phyloP scores from a whole-genome alignment of 2,329 filamentous ascomycete species.

The Penicillium corylophilum region DNA sequence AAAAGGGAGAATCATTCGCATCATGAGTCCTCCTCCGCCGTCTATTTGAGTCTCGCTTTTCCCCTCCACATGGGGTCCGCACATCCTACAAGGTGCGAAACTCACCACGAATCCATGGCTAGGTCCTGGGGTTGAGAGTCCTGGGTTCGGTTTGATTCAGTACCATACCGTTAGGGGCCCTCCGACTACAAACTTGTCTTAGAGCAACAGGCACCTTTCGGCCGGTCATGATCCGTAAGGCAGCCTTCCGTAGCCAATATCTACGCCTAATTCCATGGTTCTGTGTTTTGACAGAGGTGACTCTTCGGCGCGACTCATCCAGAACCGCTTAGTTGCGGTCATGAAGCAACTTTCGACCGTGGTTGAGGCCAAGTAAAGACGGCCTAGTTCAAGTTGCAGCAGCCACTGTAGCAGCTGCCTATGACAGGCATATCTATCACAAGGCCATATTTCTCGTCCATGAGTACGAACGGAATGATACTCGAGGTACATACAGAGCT shows the following conservation, averaged over 20 bases:
- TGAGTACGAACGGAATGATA: not conserved
- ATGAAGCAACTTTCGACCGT: not conserved
- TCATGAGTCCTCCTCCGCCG: not conserved
- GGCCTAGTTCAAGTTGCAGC: not conserved
- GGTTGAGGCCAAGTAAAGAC: not conserved
- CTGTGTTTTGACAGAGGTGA: not conserved
- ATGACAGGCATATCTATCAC: not conserved
- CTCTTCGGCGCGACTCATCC: not conserved
- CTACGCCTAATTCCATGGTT: not conserved
- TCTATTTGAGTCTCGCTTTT: not conserved
- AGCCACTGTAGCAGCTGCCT: too few species aligned
- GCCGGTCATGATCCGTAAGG: not conserved
- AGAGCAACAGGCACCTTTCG: not conserved
- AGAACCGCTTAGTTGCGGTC: not conserved
- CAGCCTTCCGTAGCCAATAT: not conserved
- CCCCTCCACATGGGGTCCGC: not conserved
- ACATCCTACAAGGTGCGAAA: not conserved
- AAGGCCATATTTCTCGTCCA: not conserved
- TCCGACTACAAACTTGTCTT: not conserved
- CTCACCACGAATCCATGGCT: slow-evolving; percentile 4
- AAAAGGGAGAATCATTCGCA: not conserved
- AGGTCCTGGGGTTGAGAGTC: not conserved
- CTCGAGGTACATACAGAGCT: not conserved
- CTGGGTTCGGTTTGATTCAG: slow-evolving; percentile 6
- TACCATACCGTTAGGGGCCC: slow-evolving; percentile 1